Evolutionary conservation across 2,329 filamentous ascomycete genomes (phyloP), one percentile per base, ranked within the genome.

Genomic region (Fusarium sp.): DNA sequence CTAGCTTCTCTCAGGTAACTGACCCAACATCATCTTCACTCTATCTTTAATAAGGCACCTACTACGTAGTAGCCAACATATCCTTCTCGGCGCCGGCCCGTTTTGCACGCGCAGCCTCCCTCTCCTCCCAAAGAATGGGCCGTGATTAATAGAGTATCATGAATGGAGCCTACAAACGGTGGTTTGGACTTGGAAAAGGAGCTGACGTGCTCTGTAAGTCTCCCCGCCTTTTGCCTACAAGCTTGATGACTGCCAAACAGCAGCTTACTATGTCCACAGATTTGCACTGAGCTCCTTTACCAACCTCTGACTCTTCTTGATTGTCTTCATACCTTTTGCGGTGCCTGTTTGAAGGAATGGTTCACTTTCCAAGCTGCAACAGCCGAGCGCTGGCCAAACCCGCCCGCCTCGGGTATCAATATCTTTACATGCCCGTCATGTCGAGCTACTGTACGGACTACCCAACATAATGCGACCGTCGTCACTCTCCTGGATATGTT

Each of bases 281-380:
- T 99, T 75, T 99, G 96, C 84, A 97, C 95, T 72, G 96, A 98
- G 79, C 87, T 97, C 69, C 89, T 97, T 66, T 96, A 93, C 80
- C 92, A 96, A 78, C 94, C 94, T 33, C 86, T 97, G 67, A 97
- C 94, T 27, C 88, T 97, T 48, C 91, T 97, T 78, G 93, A 97
- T 82, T 97, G 94, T 77, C 87, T 97, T 42, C 94, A 97, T 80
- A 97, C 95, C 43, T 99, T 96, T 80, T 99, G 96, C 82, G 96
- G 94, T 67, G 91, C 92, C 37, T 99, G 96, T 76, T 80, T 98
- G 60, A 97, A 97, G 79, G 93, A 97, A 82, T 99, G 96, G 96
- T 99, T 98, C 77, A 83, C 84, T 66, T 96, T 89, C 79, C 93
- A 97, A 78, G 89, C 90, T 36, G 82, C 84, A 29, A 83, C 84